These are phyloP conservation scores for Penicillium pulvis DNA, from an alignment of 495 filamentous ascomycete species.

Conservation along the genomic window DNA sequence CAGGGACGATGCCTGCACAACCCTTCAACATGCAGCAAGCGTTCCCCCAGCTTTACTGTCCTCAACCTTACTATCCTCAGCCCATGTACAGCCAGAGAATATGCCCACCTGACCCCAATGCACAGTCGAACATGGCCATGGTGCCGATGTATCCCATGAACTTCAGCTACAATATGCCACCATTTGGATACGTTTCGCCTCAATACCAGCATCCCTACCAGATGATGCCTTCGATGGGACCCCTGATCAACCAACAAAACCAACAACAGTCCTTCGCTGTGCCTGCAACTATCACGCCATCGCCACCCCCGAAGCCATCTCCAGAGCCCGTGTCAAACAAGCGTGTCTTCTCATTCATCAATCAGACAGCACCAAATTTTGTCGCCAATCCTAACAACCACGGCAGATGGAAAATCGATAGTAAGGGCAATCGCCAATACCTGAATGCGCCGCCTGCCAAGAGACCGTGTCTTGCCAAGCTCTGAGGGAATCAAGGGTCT, in stretches of 20 bases:
- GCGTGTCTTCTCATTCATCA: slow-evolving; percentile 15
- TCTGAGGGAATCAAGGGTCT: no score
- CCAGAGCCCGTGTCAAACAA: neutral
- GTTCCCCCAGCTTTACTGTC: neutral
- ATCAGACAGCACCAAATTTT: slow-evolving; percentile 21
- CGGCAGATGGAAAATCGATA: slow-evolving; percentile 21
- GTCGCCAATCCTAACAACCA: slow-evolving; percentile 32
- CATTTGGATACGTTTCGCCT: neutral
- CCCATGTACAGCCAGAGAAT: neutral
- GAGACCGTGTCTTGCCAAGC: neutral
- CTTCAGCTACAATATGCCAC: neutral
- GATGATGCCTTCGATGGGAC: neutral
- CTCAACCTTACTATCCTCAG: neutral
- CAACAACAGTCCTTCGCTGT: neutral
- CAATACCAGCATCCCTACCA: neutral
- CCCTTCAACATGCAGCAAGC: neutral
- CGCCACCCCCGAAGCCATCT: neutral
- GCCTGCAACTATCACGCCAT: neutral
- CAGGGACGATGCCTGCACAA: neutral
- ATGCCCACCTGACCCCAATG: neutral
- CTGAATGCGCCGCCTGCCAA: slow-evolving; percentile 19
- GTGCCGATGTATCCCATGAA: neutral
- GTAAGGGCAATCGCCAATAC: slow-evolving; percentile 17
- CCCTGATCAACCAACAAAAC: neutral
- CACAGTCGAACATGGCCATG: neutral